Base-by-base conservation (phyloP, 331 rosid genomes). In the Prunus yedoensis region DNA sequence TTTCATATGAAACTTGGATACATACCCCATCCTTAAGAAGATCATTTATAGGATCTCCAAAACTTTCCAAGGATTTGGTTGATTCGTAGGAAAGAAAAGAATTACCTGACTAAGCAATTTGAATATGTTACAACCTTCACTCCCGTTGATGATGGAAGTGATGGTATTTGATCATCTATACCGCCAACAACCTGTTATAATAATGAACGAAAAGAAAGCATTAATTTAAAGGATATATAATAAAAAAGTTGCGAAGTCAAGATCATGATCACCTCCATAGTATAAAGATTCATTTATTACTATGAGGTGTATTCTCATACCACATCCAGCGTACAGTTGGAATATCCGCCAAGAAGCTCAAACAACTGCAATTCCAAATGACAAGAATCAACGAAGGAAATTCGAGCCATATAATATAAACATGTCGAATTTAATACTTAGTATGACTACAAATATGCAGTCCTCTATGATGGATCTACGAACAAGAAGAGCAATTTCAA, bases 291-390 rank as follows among this genome's bases (percentile, higher is more conserved):
- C 12, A 49, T 51, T 57, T 49, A 25, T n/a, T 45, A 45, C 13
- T 43, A 43, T 17, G 35, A 63, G 18, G 28, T 25, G 27, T 77
- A 70, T 17, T 47, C 62, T 69, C 97, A 61, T 95, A 95, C 99
- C 99, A 92, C 99, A 95, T 82, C 51, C 92, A 82, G 59, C 94
- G 96, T 38, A 92, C 90, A 49, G 91, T 85, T 77, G 99, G 90
- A 79, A 95, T 86, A 71, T 92, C 97, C 15, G 96, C 85, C 82
- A 95, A 84, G 86, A 83, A 83, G 90, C 93, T 92, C 88, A n/a
- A 95, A 73, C 82, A 95, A 77, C 99, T 95, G 98, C 87, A 84
- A 41, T 75, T 78, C 59, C 70, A 80, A 68, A 83, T 74, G 70
- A 83, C 28, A 74, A 56, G 76, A 62, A 58, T 78, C 68, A 71